These are phyloP conservation scores for Brassica napus DNA, from an alignment of 345 rosid species.

Conservation along the genomic window Da-Ae NC_063437.1:17629001-17629500, in stretches of 20 bases:
- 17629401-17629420: not conserved
- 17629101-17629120: constrained; percentile 53
- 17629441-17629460: not conserved
- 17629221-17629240: constrained; percentile 36
- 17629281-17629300: not conserved
- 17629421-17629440: too few species aligned
- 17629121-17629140: constrained; percentile 59
- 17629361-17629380: not conserved
- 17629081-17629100: constrained; percentile 41
- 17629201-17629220: constrained; percentile 28
- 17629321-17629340: not conserved
- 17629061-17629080: constrained; percentile 56
- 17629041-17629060: constrained; percentile 34
- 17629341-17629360: constrained; percentile 12
- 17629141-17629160: constrained; percentile 44
- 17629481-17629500: not conserved
- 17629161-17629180: constrained; percentile 54
- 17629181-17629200: constrained; percentile 48
- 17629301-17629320: not conserved
- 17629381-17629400: not conserved
- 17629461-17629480: not conserved
- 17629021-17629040: constrained; percentile 23
- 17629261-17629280: not conserved
- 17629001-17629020: not conserved
- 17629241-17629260: constrained; percentile 26